A percentile compares a stretch with the other conserved stretches of the same genome.
These are phyloP conservation scores for Fagus sylvatica DNA, from an alignment of 306 rosid genomes.

Conservation along the genomic window DNA sequence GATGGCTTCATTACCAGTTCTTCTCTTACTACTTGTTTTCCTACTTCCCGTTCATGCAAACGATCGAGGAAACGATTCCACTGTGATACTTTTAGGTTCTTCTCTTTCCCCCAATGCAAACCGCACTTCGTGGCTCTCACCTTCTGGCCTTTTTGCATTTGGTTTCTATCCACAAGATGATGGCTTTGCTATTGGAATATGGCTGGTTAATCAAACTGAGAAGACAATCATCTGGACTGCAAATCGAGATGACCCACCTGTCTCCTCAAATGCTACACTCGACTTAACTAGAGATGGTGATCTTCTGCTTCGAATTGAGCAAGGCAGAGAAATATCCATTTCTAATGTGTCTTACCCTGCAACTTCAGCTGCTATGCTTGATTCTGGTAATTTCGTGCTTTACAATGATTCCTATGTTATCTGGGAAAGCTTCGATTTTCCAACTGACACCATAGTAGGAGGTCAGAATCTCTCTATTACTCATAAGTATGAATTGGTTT, in stretches of 20 bases:
- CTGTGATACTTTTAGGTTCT: no score
- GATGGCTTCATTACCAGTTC: no score
- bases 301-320: not conserved
- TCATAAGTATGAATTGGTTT: not conserved
- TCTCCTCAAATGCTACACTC: not conserved
- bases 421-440: not conserved
- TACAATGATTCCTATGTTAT: not conserved
- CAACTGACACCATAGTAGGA: conserved; percentile 8
- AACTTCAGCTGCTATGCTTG: not conserved
- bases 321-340: not conserved
- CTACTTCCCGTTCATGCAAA: no score
- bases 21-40: no score
- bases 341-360: not conserved
- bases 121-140: no score
- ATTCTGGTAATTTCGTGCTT: conserved; percentile 8
- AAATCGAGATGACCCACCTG: not conserved
- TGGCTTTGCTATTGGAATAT: not conserved
- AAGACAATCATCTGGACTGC: not conserved
- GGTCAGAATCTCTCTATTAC: not conserved
- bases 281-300: not conserved
- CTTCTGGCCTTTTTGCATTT: no score
- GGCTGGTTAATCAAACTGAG: not conserved
- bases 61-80: no score
- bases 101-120: no score
- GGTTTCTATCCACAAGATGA: not conserved